A percentile compares a stretch with the other conserved stretches of the same genome.
phyloP scores from a whole-genome alignment of 306 rosid genomes.

The Dicorynia guianensis region DNA sequence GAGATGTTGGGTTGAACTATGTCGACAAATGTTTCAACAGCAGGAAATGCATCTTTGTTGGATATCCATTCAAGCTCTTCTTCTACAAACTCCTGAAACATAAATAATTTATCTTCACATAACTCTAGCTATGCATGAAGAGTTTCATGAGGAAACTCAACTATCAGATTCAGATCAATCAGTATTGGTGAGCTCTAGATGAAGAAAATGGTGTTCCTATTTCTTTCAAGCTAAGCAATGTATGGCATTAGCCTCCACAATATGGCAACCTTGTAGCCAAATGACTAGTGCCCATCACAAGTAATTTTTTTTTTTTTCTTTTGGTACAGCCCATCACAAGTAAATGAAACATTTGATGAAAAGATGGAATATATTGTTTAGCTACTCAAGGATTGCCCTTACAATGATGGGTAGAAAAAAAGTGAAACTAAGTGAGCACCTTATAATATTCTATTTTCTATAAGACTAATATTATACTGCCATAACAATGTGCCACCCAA shows the following conservation, averaged over 20 bases:
- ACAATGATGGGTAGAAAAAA: constrained; percentile 4
- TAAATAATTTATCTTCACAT: constrained; percentile 6
- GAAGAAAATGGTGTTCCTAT: constrained; percentile 1
- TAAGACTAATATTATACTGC: neutral
- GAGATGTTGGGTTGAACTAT: constrained; percentile 45
- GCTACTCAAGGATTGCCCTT: constrained; percentile 10
- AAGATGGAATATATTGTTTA: constrained; percentile 17
- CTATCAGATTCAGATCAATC: constrained; percentile 1
- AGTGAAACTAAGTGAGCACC: neutral
- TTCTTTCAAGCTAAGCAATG: constrained; percentile 4
- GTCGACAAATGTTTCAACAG: constrained; percentile 63
- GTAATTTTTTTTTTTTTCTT: too few species aligned
- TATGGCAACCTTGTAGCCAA: constrained; percentile 35
- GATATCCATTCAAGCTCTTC: constrained; percentile 93
- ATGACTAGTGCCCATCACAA: constrained; percentile 20
- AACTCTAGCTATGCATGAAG: neutral
- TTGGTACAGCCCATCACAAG: constrained; percentile 31
- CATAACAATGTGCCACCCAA: neutral
- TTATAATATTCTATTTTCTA: constrained; percentile 1
- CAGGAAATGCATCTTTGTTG: constrained; percentile 83
- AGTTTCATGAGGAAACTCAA: constrained; percentile 35
- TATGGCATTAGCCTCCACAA: constrained; percentile 14
- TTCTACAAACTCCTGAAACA: constrained; percentile 60
- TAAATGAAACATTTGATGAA: constrained; percentile 13
- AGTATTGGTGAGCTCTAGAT: constrained; percentile 24